Percentiles rank a stretch among this genome's conserved stretches.
These are phyloP conservation scores for Pycnococcus provasolii DNA, from an alignment of 139 green algal genomes.

Conservation along the genomic window DNA sequence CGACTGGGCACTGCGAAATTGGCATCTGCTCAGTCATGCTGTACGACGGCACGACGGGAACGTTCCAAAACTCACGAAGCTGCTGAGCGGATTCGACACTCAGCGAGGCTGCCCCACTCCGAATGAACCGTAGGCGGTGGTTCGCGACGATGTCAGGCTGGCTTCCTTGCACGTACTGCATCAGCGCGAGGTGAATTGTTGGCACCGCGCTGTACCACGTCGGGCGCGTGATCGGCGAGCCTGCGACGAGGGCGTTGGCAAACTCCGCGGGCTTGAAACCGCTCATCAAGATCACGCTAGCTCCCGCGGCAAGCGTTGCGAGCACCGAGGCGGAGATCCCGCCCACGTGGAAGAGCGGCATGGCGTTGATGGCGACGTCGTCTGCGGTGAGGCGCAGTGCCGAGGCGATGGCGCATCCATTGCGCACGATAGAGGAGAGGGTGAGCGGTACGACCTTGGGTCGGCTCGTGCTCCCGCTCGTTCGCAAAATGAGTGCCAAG, in stretches of 20 bases:
- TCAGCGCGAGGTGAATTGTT: constrained; percentile 74
- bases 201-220: constrained; percentile 85
- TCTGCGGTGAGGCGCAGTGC: not conserved
- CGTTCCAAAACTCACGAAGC: constrained; percentile 45
- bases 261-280: constrained; percentile 10
- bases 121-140: constrained; percentile 65
- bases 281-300: constrained; percentile 36
- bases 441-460: constrained; percentile 76
- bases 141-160: not conserved
- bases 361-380: constrained; percentile 37
- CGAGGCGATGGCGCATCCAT: not conserved
- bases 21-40: constrained; percentile 75
- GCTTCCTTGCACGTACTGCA: constrained; percentile 13
- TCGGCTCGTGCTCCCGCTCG: constrained; percentile 62
- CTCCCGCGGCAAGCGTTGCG: constrained; percentile 49
- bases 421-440: constrained; percentile 11
- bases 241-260: not conserved
- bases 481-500: constrained; percentile 67
- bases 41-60: constrained; percentile 83
- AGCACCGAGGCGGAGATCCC: constrained; percentile 70
- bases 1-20: constrained; percentile 75
- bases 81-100: constrained; percentile 53
- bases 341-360: constrained; percentile 88
- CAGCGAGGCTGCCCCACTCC: constrained; percentile 58
- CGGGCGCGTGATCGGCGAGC: constrained; percentile 21